Evolutionary conservation across 805 yeast genomes (phyloP).

Genomic region (Starmerella apis): DNA sequence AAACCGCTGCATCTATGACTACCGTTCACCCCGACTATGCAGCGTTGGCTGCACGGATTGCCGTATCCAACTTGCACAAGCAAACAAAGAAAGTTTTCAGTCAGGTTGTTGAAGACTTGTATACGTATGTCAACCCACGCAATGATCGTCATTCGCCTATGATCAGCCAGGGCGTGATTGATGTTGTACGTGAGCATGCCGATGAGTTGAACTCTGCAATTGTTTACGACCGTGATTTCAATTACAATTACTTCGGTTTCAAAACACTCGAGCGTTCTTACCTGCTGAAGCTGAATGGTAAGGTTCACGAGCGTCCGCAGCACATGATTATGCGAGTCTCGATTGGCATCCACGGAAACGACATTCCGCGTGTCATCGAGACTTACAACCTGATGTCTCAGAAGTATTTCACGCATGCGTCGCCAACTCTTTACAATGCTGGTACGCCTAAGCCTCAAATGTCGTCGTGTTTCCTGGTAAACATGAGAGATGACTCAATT

Average conservation of each 20-base stretch:
- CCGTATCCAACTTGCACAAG: conserved; percentile 86
- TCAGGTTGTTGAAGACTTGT: conserved; percentile 61
- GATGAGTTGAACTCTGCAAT: conserved; percentile 64
- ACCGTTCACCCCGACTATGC: conserved; percentile 98
- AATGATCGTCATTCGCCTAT: conserved; percentile 58
- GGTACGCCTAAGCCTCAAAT: conserved; percentile 78
- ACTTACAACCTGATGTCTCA: conserved; percentile 81
- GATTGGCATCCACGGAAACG: conserved; percentile 71
- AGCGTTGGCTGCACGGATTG: conserved; percentile 86
- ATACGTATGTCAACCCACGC: conserved; percentile 69
- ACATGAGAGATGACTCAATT: conserved; percentile 88
- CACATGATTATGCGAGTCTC: conserved; percentile 84
- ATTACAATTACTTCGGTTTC: conserved; percentile 76
- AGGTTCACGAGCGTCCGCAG: conserved; percentile 84
- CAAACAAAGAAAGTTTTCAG: conserved; percentile 84
- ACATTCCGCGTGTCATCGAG: conserved; percentile 56
- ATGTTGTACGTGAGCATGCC: conserved; percentile 52
- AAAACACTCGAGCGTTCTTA: conserved; percentile 87
- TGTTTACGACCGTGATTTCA: conserved; percentile 65
- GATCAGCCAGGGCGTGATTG: conserved; percentile 56
- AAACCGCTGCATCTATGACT: conserved; percentile 95
- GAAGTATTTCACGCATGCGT: conserved; percentile 84
- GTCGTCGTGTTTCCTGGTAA: conserved; percentile 85
- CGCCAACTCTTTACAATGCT: conserved; percentile 89
- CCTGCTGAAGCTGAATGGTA: conserved; percentile 51